Base-by-base conservation (phyloP, 2,329 filamentous ascomycete genomes). In the Sporothrix inflata region DNA sequence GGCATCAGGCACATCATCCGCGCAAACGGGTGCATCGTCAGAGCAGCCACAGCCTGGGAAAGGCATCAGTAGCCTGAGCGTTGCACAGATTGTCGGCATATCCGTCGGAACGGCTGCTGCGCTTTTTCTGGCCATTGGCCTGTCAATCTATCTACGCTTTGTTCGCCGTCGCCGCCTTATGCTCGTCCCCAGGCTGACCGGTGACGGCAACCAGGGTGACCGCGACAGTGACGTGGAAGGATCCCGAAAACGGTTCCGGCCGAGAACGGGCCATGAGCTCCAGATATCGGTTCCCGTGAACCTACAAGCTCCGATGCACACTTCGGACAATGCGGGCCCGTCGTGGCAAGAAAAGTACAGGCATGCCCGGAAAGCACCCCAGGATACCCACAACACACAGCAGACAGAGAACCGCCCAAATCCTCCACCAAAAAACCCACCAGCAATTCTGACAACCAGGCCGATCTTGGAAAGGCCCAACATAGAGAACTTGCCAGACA, bases 31-130 rank as follows among this genome's bases (percentile, higher is more conserved):
- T 16, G 7, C 47, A 1, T 21, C 57, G 3, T 24, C 61, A 9
- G 38, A 51, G 2, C 67, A 57, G 67, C 42, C 49, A 9, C 21
- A 7, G 80, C 80, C 4, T 86, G 89, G 74, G 84, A 53, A 27
- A 4, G 19, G 24, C 1, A 9, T 8, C 19, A 51, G 16, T 8
- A 53, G 27, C 42, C 42, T 73, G 4, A 42, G 27, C 24, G 63
- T 57, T 21, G 60, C 40, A 1, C 71, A 70, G 49, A 73, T 91
- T 63, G 85, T 84, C 21, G 90, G 89, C 7, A 89, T 92, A 73
- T 82, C 85, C 1, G 81, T 89, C 4, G 90, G 88, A 6, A 82
- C 84, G 12, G 83, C 84, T 4, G 86, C 85, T 4, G 84, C 84
- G 1, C 80, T 85, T 3, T 78, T 84, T 4, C 75, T 90, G 21